Evolutionary conservation across 2,329 filamentous ascomycete species (phyloP).

Genomic region (Cercospora nicotianae): DNA sequence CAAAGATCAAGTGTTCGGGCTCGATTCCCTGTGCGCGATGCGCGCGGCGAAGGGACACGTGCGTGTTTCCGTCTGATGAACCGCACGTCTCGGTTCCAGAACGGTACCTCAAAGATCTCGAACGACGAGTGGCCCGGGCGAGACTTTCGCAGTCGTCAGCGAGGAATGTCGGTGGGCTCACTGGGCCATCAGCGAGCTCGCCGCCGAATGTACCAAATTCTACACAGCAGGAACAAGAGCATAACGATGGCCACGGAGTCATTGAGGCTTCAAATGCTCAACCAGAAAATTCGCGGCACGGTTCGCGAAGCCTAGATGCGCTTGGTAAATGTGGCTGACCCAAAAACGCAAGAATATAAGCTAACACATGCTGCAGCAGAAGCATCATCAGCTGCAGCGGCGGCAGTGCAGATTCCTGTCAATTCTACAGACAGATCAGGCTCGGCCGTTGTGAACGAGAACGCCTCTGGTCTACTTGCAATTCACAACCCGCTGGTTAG

Average conservation of each 20-base stretch:
- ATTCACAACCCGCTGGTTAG: conserved; percentile 9
- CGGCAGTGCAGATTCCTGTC: background rate
- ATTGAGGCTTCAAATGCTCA: background rate
- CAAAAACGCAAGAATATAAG: background rate
- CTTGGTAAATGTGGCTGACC: background rate
- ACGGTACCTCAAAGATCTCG: conserved; percentile 16
- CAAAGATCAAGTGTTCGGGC: conserved; percentile 51
- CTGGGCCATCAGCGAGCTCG: background rate
- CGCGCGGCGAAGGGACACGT: conserved; percentile 45
- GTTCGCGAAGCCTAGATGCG: conserved; percentile 1
- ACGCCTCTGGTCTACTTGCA: background rate
- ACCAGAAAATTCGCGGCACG: background rate
- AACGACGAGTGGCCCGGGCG: conserved; percentile 13
- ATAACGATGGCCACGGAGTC: background rate
- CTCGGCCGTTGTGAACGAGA: conserved; percentile 1
- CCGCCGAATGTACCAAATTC: background rate
- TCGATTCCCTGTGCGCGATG: conserved; percentile 48
- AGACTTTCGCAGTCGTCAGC: background rate
- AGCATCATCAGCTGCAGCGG: conserved; percentile 5
- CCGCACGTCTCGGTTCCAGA: conserved; percentile 18
- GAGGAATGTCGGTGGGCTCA: background rate
- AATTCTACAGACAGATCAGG: background rate
- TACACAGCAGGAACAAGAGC: background rate
- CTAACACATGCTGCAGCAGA: conserved; percentile 8
- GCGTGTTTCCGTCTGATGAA: conserved; percentile 42